Evolutionary conservation across 345 rosid genomes (phyloP).

Genomic region (Dipteronia sinensis): DNA sequence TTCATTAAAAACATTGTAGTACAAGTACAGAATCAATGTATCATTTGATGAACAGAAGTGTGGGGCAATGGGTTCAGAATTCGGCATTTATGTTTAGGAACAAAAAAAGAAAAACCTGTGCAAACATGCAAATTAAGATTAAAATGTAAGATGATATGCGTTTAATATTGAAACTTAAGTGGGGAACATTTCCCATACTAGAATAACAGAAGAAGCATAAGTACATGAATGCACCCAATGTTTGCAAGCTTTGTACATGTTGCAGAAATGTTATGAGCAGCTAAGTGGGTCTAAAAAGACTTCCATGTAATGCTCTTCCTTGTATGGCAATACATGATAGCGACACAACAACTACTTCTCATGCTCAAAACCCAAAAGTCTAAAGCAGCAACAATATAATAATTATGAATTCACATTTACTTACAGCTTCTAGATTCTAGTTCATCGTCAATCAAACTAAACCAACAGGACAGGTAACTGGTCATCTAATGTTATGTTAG

Average conservation of each 20-base stretch:
- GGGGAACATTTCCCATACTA: constrained; percentile 20
- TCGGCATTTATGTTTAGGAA: constrained; percentile 5
- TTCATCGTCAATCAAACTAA: constrained; percentile 35
- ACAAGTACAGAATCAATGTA: constrained; percentile 1
- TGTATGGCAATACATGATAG: constrained; percentile 37
- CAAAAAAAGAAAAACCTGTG: background rate
- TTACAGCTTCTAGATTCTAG: constrained; percentile 22
- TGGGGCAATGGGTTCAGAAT: constrained; percentile 12
- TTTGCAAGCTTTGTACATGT: constrained; percentile 22
- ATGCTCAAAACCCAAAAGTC: constrained; percentile 41
- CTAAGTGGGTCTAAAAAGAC: constrained; percentile 28
- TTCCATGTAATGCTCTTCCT: constrained; percentile 26
- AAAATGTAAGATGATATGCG: background rate
- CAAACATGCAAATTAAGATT: constrained; percentile 8
- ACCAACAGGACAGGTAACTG: constrained; percentile 19
- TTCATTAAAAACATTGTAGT: background rate
- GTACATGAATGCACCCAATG: constrained; percentile 31
- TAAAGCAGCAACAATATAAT: constrained; percentile 39
- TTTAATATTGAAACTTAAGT: background rate
- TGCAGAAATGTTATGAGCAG: constrained; percentile 22
- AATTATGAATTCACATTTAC: constrained; percentile 35
- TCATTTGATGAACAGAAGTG: background rate
- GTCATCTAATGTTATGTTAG: constrained; percentile 18
- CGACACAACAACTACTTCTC: constrained; percentile 51
- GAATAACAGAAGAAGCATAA: constrained; percentile 22